Evolutionary conservation across 129 eudicot species (phyloP).

Genomic region (carrot (Daucus carota)): DH1_v3.0 NC_030385.2:30115501-30116000

Average conservation of each 20-base stretch:
- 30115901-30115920: too few relatives aligned
- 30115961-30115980: too few relatives aligned
- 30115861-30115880: not conserved
- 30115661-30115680: not conserved
- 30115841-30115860: not conserved
- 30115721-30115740: not conserved
- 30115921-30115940: too few relatives aligned
- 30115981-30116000: too few relatives aligned
- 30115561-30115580: not conserved
- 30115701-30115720: not conserved
- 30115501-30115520: not conserved
- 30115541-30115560: not conserved
- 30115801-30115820: not conserved
- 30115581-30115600: not conserved
- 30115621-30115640: not conserved
- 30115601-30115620: not conserved
- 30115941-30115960: too few relatives aligned
- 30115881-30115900: not conserved
- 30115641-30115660: not conserved
- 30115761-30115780: not conserved
- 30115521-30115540: not conserved
- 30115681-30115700: not conserved
- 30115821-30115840: not conserved
- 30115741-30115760: not conserved
- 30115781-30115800: not conserved